These are phyloP conservation scores for Didymella exigua DNA, from an alignment of 2,329 filamentous ascomycete species.

Conservation along the genomic window DNA sequence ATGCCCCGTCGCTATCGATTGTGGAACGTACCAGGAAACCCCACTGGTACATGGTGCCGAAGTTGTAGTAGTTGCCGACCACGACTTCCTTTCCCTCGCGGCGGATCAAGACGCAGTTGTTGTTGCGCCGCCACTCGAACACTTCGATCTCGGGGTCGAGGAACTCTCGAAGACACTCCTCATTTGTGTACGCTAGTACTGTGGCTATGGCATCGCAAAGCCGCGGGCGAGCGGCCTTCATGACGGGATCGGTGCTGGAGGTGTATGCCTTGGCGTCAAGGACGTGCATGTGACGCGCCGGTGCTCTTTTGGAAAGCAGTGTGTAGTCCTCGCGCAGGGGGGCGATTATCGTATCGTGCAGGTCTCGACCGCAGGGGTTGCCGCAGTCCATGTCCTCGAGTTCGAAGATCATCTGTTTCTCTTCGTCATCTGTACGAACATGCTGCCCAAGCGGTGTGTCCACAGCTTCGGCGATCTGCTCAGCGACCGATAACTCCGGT, in stretches of 20 bases:
- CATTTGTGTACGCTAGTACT: conserved; percentile 15
- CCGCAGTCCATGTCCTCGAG: conserved; percentile 19
- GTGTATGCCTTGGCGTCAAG: conserved; percentile 15
- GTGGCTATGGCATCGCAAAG: conserved; percentile 27
- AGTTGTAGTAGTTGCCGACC: conserved; percentile 21
- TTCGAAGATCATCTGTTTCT: conserved; percentile 11
- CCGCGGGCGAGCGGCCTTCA: conserved; percentile 15
- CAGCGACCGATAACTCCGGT: not conserved
- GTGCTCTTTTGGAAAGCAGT: not conserved
- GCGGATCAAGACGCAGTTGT: conserved; percentile 21
- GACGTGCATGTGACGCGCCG: conserved; percentile 19
- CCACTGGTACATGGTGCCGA: conserved; percentile 23
- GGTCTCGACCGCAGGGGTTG: conserved; percentile 13
- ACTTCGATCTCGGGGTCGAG: conserved; percentile 17
- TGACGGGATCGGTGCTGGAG: conserved; percentile 5
- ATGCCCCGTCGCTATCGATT: conserved; percentile 13
- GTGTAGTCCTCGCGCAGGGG: conserved; percentile 6
- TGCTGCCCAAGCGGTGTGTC: not conserved
- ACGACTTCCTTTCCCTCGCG: conserved; percentile 17
- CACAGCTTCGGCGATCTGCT: conserved; percentile 3
- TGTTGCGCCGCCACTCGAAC: conserved; percentile 26
- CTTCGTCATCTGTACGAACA: not conserved
- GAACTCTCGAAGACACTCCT: conserved; percentile 20
- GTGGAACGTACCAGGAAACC: conserved; percentile 16
- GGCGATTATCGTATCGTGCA: conserved; percentile 19